Conservation (phyloP, 1,284 basidiomycete genomes). For the Apiotrichum akiyoshidainum region DNA sequence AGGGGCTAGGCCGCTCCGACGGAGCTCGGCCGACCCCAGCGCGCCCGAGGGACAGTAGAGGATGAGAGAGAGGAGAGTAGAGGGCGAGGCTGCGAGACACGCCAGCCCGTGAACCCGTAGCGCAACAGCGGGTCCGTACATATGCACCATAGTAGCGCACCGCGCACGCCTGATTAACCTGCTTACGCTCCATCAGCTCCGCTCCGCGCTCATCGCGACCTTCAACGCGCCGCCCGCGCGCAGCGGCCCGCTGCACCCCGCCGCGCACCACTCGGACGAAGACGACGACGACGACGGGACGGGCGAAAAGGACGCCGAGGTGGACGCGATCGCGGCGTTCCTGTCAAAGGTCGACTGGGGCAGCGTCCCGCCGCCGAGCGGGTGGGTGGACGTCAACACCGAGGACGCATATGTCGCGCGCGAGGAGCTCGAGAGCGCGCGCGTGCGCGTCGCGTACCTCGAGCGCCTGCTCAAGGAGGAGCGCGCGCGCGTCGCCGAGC, state of each 20-base stretch:
- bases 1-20: not conserved
- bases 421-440: slow-evolving; percentile 5
- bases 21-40: no score
- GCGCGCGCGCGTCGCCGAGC: not conserved
- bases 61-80: no score
- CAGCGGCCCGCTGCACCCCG: not conserved
- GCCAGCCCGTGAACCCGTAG: no score
- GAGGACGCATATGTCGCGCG: not conserved
- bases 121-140: no score
- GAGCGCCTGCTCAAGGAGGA: slow-evolving; percentile 4
- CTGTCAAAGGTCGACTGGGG: slow-evolving; percentile 65
- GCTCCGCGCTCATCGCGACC: no score
- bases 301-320: slow-evolving; percentile 47
- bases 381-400: slow-evolving; percentile 10
- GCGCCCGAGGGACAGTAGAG: no score
- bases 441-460: slow-evolving; percentile 5
- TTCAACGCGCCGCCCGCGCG: not conserved
- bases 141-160: no score
- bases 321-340: slow-evolving; percentile 58
- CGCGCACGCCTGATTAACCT: no score
- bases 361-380: slow-evolving; percentile 8
- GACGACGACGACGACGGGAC: not conserved
- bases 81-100: no score
- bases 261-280: not conserved
- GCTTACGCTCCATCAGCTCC: no score